Evolutionary conservation across 2,329 filamentous ascomycete genomes (phyloP).

Genomic region (Aspergillus candidus): DNA sequence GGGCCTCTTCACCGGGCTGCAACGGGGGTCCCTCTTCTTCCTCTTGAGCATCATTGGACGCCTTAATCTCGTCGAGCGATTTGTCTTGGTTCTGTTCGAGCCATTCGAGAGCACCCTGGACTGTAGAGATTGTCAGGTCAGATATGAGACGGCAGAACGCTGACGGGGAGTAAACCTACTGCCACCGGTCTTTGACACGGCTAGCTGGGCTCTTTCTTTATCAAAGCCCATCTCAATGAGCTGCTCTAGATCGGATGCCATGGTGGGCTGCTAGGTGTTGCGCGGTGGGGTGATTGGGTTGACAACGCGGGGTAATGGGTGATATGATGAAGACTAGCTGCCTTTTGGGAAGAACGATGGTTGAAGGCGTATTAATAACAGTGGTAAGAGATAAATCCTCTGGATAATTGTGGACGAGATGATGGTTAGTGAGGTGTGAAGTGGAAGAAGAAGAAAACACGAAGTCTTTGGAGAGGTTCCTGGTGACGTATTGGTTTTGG

Average conservation of each 20-base stretch:
- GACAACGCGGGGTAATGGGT: no score
- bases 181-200: conserved; percentile 75
- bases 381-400: no score
- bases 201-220: conserved; percentile 70
- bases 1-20: conserved; percentile 63
- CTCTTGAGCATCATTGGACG: conserved; percentile 47
- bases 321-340: no score
- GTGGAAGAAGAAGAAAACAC: conserved; percentile 2
- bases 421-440: neutral
- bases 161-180: conserved; percentile 48
- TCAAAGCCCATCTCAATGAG: conserved; percentile 73
- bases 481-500: conserved; percentile 22
- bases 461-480: conserved; percentile 10
- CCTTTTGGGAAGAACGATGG: no score
- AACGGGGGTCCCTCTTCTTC: conserved; percentile 59
- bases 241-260: conserved; percentile 52
- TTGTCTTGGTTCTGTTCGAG: conserved; percentile 88
- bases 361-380: no score
- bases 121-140: conserved; percentile 41
- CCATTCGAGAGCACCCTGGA: conserved; percentile 90
- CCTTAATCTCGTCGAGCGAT: conserved; percentile 71
- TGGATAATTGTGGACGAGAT: neutral
- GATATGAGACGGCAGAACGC: neutral
- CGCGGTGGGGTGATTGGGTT: neutral
- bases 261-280: conserved; percentile 8